phyloP scores from a whole-genome alignment of 2,329 filamentous ascomycete genomes.

The Xylaria multiplex region DNA sequence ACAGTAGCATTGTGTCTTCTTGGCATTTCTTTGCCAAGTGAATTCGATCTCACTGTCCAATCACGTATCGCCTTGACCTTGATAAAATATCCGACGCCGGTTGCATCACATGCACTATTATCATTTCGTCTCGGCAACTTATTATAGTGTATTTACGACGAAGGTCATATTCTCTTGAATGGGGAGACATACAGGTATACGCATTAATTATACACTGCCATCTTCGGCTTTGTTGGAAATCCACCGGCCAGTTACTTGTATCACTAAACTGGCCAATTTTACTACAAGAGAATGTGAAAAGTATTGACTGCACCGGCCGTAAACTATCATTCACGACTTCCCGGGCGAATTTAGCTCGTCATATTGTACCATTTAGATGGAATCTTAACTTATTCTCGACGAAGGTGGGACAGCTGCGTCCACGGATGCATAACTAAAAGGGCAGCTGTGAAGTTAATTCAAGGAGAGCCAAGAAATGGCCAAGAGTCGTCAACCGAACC shows the following conservation, averaged over 20 bases:
- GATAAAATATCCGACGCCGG: constrained; percentile 8
- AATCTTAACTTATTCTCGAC: constrained; percentile 16
- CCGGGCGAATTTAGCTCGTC: neutral
- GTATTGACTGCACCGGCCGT: neutral
- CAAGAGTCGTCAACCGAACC: constrained; percentile 19
- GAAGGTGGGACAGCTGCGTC: constrained; percentile 11
- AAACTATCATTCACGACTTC: neutral
- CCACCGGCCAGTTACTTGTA: neutral
- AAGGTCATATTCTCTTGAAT: neutral
- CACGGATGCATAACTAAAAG: constrained; percentile 26
- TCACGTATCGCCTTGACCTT: neutral
- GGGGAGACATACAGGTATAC: neutral
- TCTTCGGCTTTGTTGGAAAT: neutral
- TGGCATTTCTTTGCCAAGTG: constrained; percentile 26
- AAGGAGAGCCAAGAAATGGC: constrained; percentile 32
- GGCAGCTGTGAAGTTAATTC: constrained; percentile 36
- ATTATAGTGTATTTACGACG: neutral
- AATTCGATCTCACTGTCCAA: constrained; percentile 10
- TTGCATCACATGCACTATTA: neutral
- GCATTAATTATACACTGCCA: neutral
- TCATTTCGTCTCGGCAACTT: neutral
- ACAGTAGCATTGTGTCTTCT: constrained; percentile 10
- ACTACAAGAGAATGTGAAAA: neutral
- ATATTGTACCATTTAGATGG: constrained; percentile 33
- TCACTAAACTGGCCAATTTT: neutral